A percentile compares a stretch with the other conserved stretches of the same genome.
phyloP scores from a whole-genome alignment of 202 grass and related monocot species.

The Zoysia matrella region DNA sequence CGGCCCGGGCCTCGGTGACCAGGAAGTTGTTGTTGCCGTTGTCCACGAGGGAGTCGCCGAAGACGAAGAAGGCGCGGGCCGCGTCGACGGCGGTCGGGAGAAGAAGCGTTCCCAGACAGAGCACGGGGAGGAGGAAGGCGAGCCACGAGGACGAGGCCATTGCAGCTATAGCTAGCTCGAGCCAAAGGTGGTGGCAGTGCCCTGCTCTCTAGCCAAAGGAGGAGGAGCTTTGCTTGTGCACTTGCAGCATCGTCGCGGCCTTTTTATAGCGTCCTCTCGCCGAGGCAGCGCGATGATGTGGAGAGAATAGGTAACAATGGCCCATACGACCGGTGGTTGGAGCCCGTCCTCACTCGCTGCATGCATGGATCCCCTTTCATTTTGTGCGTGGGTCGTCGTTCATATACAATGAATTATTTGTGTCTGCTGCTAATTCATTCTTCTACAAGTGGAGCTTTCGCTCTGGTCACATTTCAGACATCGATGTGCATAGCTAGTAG shows the following conservation, averaged over 20 bases:
- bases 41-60: constrained; percentile 95
- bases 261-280: constrained; percentile 43
- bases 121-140: constrained; percentile 23
- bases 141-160: constrained; percentile 42
- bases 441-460: neutral
- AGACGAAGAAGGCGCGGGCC: constrained; percentile 81
- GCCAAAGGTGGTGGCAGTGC: neutral
- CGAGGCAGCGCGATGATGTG: neutral
- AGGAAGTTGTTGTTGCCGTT: constrained; percentile 98
- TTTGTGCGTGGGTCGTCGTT: too few species aligned
- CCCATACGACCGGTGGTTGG: constrained; percentile 3
- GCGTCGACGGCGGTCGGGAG: constrained; percentile 37
- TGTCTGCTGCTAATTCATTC: neutral
- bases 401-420: too few species aligned
- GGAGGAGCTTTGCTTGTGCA: neutral
- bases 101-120: constrained; percentile 8
- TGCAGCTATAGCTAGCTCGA: neutral
- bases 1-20: constrained; percentile 67
- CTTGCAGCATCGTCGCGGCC: constrained; percentile 6
- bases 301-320: neutral
- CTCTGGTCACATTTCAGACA: neutral
- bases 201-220: neutral
- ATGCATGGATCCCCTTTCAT: neutral
- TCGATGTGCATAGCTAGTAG: neutral
- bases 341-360: neutral